Conservation (phyloP, 306 rosid genomes). For the Rosa rugosa region DNA sequence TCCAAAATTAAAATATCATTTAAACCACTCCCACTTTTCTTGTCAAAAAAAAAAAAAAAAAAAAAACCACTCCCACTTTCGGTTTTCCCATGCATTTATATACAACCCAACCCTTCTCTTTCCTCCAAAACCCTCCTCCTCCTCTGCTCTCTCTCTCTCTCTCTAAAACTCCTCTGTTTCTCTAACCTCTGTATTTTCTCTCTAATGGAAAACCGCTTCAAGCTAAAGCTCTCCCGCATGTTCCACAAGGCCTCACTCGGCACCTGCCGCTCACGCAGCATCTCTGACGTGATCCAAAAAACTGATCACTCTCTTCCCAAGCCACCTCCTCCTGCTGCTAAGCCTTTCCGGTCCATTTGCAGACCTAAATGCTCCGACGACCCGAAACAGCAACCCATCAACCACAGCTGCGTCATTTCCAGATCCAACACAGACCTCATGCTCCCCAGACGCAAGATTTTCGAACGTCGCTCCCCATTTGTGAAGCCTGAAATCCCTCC, state of each 20-base stretch:
- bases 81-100: slow-evolving; percentile 45
- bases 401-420: slow-evolving; percentile 26
- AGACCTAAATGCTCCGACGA: slow-evolving; percentile 35
- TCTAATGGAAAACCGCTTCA: slow-evolving; percentile 69
- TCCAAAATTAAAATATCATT: slow-evolving; percentile 2
- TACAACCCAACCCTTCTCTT: slow-evolving; percentile 21
- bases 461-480: slow-evolving; percentile 46
- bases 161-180: slow-evolving; percentile 5
- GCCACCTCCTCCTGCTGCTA: background rate
- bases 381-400: slow-evolving; percentile 14
- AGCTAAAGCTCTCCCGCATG: slow-evolving; percentile 74
- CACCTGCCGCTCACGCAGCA: slow-evolving; percentile 67
- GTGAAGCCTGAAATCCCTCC: slow-evolving; percentile 37
- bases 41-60: too few species aligned
- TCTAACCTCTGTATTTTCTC: slow-evolving; percentile 1
- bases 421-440: slow-evolving; percentile 38
- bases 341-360: slow-evolving; percentile 47
- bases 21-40: slow-evolving; percentile 32
- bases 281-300: slow-evolving; percentile 62
- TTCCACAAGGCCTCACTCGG: slow-evolving; percentile 69
- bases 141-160: slow-evolving; percentile 9
- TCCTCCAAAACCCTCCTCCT: background rate
- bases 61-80: slow-evolving; percentile 31
- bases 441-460: slow-evolving; percentile 49
- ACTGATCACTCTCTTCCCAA: background rate